Conservation (phyloP, 768 basidiomycete genomes). For the Amanita thiersii region DNA sequence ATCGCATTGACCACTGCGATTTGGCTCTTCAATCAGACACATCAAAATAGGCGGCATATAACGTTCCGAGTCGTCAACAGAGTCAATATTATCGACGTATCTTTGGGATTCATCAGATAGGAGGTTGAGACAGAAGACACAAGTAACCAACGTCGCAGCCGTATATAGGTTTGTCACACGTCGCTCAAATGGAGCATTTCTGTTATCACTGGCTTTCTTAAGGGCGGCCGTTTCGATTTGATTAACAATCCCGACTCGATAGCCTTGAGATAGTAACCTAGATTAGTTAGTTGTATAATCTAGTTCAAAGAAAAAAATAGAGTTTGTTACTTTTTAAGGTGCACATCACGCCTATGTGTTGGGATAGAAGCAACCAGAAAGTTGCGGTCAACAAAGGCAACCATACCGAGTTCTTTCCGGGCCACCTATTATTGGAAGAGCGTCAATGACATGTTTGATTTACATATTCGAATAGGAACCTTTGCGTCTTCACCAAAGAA, state of each 20-base stretch:
- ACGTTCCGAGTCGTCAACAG: constrained; percentile 52
- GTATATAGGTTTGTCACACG: constrained; percentile 77
- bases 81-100: constrained; percentile 75
- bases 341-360: constrained; percentile 53
- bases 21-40: constrained; percentile 62
- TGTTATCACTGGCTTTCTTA: constrained; percentile 75
- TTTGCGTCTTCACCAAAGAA: constrained; percentile 84
- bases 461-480: constrained; percentile 24
- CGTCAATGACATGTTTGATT: constrained; percentile 2
- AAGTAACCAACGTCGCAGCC: constrained; percentile 70
- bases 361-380: constrained; percentile 74
- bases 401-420: constrained; percentile 71
- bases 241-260: constrained; percentile 77
- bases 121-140: no score
- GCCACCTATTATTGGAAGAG: constrained; percentile 41
- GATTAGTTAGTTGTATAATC: not conserved
- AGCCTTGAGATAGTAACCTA: constrained; percentile 65
- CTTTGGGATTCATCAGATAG: constrained; percentile 37
- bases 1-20: constrained; percentile 19
- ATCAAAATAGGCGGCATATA: constrained; percentile 57
- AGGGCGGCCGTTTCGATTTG: constrained; percentile 86
- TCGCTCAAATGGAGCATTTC: constrained; percentile 65
- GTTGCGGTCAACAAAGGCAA: constrained; percentile 63
- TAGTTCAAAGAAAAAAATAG: not conserved
- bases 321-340: constrained; percentile 60